These are phyloP conservation scores for Saksenaea vasiformis DNA, from an alignment of 371 early-diverging fungal species.

Conservation along the genomic window DNA sequence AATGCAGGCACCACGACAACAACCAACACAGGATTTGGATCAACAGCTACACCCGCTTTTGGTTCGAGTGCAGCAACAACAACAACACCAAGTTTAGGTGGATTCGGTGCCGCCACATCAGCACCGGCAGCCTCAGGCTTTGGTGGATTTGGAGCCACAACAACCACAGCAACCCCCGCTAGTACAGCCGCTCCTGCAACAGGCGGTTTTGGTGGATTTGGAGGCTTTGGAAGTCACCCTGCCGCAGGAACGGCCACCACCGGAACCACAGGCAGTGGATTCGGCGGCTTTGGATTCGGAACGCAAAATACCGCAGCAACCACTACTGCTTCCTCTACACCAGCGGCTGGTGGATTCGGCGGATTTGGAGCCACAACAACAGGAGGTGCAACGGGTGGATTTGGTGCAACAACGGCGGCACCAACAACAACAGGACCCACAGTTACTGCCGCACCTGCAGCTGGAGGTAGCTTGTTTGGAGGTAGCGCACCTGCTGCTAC, in stretches of 20 bases:
- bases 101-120: not conserved
- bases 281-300: conserved; percentile 17
- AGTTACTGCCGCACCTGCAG: conserved; percentile 1
- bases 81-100: not conserved
- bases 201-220: conserved; percentile 6
- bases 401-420: conserved; percentile 11
- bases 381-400: conserved; percentile 12
- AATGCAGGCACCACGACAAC: conserved; percentile 19
- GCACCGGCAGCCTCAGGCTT: not conserved
- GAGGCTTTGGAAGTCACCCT: not conserved
- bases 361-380: conserved; percentile 13
- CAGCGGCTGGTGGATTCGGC: conserved; percentile 20
- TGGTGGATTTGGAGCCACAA: conserved; percentile 8
- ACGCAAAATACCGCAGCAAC: conserved; percentile 11
- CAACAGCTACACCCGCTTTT: not conserved
- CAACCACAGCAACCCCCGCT: conserved; percentile 5
- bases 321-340: conserved; percentile 1
- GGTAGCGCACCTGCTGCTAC: conserved; percentile 8
- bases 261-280: conserved; percentile 2
- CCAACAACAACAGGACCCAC: conserved; percentile 1
- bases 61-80: conserved; percentile 1
- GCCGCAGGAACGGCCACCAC: not conserved
- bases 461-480: conserved; percentile 3
- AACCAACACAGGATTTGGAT: conserved; percentile 1
- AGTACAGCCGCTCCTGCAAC: not conserved